These are phyloP conservation scores for Linum tenue DNA, from an alignment of 345 rosid genomes.

Conservation along the genomic window DNA sequence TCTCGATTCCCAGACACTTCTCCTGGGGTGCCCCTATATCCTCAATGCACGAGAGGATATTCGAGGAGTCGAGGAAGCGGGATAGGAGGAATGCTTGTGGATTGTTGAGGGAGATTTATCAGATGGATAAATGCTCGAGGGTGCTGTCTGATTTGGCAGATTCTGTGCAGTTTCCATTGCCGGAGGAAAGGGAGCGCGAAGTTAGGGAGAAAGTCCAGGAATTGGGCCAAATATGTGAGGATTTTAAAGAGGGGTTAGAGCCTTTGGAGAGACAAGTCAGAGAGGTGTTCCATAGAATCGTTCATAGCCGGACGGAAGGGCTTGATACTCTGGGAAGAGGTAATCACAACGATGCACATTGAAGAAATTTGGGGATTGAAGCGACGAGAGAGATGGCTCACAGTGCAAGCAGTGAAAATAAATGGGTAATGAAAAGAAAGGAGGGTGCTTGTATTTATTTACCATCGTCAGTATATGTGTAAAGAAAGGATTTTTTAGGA, in stretches of 20 bases:
- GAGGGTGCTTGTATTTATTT: conserved; percentile 24
- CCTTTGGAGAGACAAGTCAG: conserved; percentile 85
- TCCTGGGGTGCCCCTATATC: conserved; percentile 57
- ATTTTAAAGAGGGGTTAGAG: conserved; percentile 53
- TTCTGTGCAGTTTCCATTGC: conserved; percentile 57
- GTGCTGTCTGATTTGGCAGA: conserved; percentile 61
- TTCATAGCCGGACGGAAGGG: conserved; percentile 69
- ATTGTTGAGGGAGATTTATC: conserved; percentile 71
- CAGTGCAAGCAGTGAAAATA: conserved; percentile 18
- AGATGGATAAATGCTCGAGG: conserved; percentile 55
- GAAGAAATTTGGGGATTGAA: conserved; percentile 13
- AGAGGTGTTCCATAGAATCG: conserved; percentile 75
- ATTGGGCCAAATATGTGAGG: conserved; percentile 40
- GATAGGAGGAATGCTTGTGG: conserved; percentile 73
- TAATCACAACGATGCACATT: conserved; percentile 14
- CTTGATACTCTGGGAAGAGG: conserved; percentile 53
- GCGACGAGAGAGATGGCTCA: neutral
- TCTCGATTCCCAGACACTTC: conserved; percentile 58
- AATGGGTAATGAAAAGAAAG: conserved; percentile 4
- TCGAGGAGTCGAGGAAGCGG: conserved; percentile 72
- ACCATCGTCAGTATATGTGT: conserved; percentile 7
- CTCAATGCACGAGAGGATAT: conserved; percentile 57
- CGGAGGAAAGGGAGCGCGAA: conserved; percentile 48
- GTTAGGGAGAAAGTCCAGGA: conserved; percentile 55
- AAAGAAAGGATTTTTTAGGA: neutral